Percentiles rank a stretch among this genome's conserved stretches.
These are phyloP conservation scores for Begonia masoniana DNA, from an alignment of 306 rosid genomes.

Conservation along the genomic window DNA sequence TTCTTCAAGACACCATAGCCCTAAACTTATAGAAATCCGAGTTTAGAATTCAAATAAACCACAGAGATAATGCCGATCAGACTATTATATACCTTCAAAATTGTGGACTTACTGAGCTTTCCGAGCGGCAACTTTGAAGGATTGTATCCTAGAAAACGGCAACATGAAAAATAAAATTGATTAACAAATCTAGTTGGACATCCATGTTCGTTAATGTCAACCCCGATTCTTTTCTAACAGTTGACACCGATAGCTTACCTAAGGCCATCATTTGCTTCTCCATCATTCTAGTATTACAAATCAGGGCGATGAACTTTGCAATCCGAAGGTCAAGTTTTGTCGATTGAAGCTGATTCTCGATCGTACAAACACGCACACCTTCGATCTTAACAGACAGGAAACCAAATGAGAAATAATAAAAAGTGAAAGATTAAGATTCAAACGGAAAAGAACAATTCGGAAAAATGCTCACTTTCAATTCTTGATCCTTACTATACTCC, in stretches of 20 bases:
- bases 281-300: constrained; percentile 4
- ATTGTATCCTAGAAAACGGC: background rate
- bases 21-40: background rate
- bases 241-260: background rate
- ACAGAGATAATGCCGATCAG: background rate
- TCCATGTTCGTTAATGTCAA: background rate
- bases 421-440: background rate
- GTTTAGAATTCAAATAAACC: background rate
- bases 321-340: constrained; percentile 4
- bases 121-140: constrained; percentile 5
- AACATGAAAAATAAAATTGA: no score
- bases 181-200: background rate
- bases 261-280: constrained; percentile 3
- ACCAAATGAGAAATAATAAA: background rate
- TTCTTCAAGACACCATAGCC: background rate
- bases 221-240: no score
- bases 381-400: background rate
- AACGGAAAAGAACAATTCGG: no score
- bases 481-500: background rate
- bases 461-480: background rate
- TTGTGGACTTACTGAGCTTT: constrained; percentile 6
- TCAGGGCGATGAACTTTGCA: constrained; percentile 1
- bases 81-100: background rate
- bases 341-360: background rate
- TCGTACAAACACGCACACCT: background rate